Evolutionary conservation across 306 rosid species (phyloP), one percentile per base, ranked within the genome.

Genomic region (Vigna nakashimae): DNA sequence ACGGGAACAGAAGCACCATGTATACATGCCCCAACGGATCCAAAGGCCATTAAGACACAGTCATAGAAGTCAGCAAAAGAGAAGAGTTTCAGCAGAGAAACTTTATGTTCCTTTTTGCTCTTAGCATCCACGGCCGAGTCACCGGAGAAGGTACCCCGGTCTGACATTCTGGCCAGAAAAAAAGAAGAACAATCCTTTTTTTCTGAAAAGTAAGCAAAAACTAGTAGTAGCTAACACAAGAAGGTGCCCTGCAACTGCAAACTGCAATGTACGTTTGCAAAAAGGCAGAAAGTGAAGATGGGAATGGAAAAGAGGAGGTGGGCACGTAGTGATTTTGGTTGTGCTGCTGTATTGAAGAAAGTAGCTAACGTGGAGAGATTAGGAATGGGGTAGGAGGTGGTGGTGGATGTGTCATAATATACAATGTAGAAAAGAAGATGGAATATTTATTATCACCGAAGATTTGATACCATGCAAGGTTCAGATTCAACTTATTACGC

Each of bases 1-100:
- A 94, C 85, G 6, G 98, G 98, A n/a, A 94, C 95, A 12, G 98
- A 90, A 77, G 96, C 97, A 2, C 98, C 98, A 71, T 94, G 98
- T 73, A 92, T 18, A 69, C 89, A 84, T 40, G 98, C 98, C 17
- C 98, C 98, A 36, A 92, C 28, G 10, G 97, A 92, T 36, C 97
- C 98, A 70, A 90, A 1, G 2, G 65, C 69, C 97, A 94, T 94
- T 17, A 94, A 72, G 3, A 92, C 62, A 56, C 48, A 90, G 72
- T 94, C 98, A 80, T 89, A 89, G 4, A 80, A 85, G 70, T 94
- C 97, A 48, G 98, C 98, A 74, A 94, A 94, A 0, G 89, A 76
- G 73, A 92, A 94, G 0, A 94, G 81, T 73, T 94, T 94, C 4
- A 86, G 67, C 30, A 92, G 36, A 14, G 97, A 55, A 64, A 94